These are phyloP conservation scores for Cylindrodendrum hubeiense DNA, from an alignment of 2,329 filamentous ascomycete genomes.

Conservation along the genomic window DNA sequence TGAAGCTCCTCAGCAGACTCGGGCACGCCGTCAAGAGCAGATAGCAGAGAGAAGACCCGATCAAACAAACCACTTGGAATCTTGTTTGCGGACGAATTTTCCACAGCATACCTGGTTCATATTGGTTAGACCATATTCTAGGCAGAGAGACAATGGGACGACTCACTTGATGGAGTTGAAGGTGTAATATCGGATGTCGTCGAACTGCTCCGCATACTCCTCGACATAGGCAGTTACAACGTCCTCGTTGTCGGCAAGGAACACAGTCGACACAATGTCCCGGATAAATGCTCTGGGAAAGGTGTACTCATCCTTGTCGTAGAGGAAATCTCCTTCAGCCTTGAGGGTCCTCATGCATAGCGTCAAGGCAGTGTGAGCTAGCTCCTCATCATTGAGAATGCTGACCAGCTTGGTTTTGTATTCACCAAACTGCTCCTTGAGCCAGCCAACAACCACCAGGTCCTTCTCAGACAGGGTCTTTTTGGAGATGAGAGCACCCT, in stretches of 20 bases:
- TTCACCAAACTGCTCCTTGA: constrained; percentile 79
- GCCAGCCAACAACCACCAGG: constrained; percentile 79
- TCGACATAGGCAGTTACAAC: constrained; percentile 80
- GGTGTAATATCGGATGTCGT: constrained; percentile 88
- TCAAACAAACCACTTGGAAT: constrained; percentile 57
- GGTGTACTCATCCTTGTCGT: constrained; percentile 71
- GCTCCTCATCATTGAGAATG: constrained; percentile 71
- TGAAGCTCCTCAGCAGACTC: constrained; percentile 74
- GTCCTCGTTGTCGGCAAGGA: constrained; percentile 69
- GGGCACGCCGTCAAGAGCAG: constrained; percentile 78
- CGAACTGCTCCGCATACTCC: constrained; percentile 82
- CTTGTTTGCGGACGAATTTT: constrained; percentile 34
- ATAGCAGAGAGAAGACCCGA: constrained; percentile 72
- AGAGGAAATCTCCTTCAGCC: constrained; percentile 76
- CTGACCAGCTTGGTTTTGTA: constrained; percentile 74
- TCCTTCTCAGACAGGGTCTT: constrained; percentile 80
- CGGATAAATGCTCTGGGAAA: constrained; percentile 79
- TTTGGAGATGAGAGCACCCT: constrained; percentile 76
- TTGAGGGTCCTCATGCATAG: constrained; percentile 88
- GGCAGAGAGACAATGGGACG: constrained; percentile 40
- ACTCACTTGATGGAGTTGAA: constrained; percentile 80
- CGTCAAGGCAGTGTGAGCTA: constrained; percentile 79
- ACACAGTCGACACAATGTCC: constrained; percentile 71
- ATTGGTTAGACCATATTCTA: not conserved
- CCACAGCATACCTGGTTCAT: constrained; percentile 43